Evolutionary conservation across 2,329 filamentous ascomycete genomes (phyloP), one percentile per base, ranked within the genome.

Genomic region (Aspergillus sp.): DNA sequence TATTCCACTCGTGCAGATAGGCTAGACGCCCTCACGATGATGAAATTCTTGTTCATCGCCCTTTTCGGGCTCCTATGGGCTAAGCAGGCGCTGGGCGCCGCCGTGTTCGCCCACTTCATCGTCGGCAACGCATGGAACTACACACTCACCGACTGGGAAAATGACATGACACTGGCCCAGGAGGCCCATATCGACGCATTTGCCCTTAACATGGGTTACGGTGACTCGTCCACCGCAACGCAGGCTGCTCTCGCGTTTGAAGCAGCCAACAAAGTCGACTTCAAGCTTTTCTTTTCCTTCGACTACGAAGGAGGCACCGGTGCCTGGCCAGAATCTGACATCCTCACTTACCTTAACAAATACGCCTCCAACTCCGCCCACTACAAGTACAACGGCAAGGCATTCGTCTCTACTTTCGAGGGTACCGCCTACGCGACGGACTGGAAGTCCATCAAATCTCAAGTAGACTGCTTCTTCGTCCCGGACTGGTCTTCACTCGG

Each of bases 401-500:
- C 76, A 0, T 63, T 79, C 6, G 73, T 76, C 2, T 77, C 75
- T 1, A 80, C 77, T 2, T 80, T 80, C 30, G 78, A 83, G 67
- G 81, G 81, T 1, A 61, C 77, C 1, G 66, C 69, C 8, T 75
- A 73, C 19, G 71, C 73, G 6, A 63, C 69, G 5, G 80, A 83
- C 62, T 83, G 81, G 81, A 30, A 61, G 13, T 62, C 61, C 2
- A 80, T 82, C 70, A 81, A 80, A 59, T 63, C 66, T 11, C 65
- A 65, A 11, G 77, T 73, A 2, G 69, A 68, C 11, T 75, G 75
- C 59, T 80, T 80, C 68, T 78, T 80, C 61, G 73, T 83, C 1
- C 82, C 81, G 0, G 76, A 79, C 36, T 82, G 75, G 75, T 77
- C 77, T 2, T 77, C 73, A n/a, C 63, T 75, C 4, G 73, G 75